Percentiles rank a stretch among this genome's conserved stretches.
phyloP scores from a whole-genome alignment of 2,329 filamentous ascomycete genomes.

The Raffaelea ambrosiae region DNA sequence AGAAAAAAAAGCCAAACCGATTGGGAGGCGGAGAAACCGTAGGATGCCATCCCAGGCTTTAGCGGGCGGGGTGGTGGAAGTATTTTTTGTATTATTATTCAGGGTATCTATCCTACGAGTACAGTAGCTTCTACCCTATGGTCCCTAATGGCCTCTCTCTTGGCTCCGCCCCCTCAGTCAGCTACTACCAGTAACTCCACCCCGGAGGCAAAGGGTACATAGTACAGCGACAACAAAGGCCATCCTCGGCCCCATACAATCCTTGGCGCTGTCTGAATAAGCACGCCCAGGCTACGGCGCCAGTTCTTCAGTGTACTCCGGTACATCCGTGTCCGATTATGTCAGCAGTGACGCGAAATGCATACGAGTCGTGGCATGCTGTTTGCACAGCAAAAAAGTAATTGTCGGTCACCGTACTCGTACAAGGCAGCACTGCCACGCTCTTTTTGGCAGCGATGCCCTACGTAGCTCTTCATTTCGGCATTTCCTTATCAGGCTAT shows the following conservation, averaged over 20 bases:
- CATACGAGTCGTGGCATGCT: too few relatives aligned
- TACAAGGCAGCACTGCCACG: too few relatives aligned
- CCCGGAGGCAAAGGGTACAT: constrained; percentile 1
- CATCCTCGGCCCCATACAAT: not conserved
- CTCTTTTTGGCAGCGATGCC: too few relatives aligned
- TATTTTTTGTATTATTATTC: not conserved
- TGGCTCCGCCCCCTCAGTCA: not conserved
- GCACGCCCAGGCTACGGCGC: not conserved
- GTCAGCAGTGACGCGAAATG: not conserved
- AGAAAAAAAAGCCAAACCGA: constrained; percentile 2
- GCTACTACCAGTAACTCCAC: not conserved
- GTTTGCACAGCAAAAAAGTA: too few relatives aligned
- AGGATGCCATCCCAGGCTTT: not conserved
- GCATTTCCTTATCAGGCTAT: too few relatives aligned
- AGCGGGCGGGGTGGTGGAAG: not conserved
- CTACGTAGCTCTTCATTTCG: too few relatives aligned
- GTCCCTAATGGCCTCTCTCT: not conserved
- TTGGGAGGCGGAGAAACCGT: constrained; percentile 3
- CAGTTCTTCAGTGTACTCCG: not conserved
- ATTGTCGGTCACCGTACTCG: too few relatives aligned
- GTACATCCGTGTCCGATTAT: not conserved
- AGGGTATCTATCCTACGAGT: too few relatives aligned
- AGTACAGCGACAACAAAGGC: too few relatives aligned
- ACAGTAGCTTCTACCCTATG: too few relatives aligned
- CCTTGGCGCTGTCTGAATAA: not conserved